Percentiles rank a stretch among this genome's conserved stretches.
These are phyloP conservation scores for Clonostachys rosea DNA, from an alignment of 2,329 filamentous ascomycete species.

Conservation along the genomic window DNA sequence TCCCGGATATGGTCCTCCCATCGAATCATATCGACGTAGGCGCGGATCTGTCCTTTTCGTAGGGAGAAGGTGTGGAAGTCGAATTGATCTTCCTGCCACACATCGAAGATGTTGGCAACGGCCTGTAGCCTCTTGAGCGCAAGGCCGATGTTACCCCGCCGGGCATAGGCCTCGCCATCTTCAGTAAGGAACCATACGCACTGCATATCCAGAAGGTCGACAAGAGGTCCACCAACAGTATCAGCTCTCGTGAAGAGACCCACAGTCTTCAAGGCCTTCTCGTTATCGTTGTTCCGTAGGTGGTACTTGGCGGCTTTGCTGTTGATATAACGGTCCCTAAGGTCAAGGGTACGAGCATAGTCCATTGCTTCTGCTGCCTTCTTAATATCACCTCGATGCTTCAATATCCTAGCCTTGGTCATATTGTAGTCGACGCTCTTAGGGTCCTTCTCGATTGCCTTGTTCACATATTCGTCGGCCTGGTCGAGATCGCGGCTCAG, in stretches of 20 bases:
- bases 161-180: constrained; percentile 84
- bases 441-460: constrained; percentile 73
- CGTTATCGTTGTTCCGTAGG: constrained; percentile 85
- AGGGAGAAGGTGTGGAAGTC: constrained; percentile 98
- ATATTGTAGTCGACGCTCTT: constrained; percentile 88
- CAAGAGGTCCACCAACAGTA: constrained; percentile 78
- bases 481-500: constrained; percentile 79
- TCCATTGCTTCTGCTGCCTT: constrained; percentile 89
- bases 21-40: constrained; percentile 92
- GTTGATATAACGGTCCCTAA: constrained; percentile 95
- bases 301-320: constrained; percentile 97
- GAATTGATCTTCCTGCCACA: constrained; percentile 98
- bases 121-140: constrained; percentile 90
- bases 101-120: constrained; percentile 88
- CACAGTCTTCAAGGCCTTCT: constrained; percentile 81
- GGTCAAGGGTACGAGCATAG: constrained; percentile 76
- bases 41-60: constrained; percentile 91
- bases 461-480: constrained; percentile 78
- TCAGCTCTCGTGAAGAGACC: constrained; percentile 93
- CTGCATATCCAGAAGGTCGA: constrained; percentile 96
- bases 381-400: constrained; percentile 75
- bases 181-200: constrained; percentile 96
- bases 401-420: constrained; percentile 92
- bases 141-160: constrained; percentile 76
- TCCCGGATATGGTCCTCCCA: constrained; percentile 92